A percentile compares a stretch with the other conserved stretches of the same genome.
These are phyloP conservation scores for Aspergillus cejpii DNA, from an alignment of 2,329 filamentous ascomycete genomes.

Conservation along the genomic window DNA sequence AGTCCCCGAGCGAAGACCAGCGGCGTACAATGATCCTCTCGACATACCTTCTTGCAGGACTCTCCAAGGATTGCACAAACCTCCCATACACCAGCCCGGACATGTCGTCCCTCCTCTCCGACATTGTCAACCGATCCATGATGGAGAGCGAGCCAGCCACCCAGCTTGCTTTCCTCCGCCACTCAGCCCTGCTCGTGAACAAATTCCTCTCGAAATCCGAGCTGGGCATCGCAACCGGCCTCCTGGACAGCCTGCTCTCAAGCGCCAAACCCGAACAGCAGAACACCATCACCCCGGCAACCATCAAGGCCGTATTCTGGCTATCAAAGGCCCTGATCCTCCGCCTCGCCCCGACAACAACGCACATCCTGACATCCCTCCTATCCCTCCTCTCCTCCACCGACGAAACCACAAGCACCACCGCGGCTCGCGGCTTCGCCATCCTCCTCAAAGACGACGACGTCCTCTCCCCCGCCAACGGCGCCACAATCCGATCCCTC, in stretches of 20 bases:
- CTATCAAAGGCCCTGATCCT: conserved; percentile 56
- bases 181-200: conserved; percentile 38
- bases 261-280: conserved; percentile 10
- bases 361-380: conserved; percentile 48
- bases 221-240: conserved; percentile 25
- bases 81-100: conserved; percentile 30
- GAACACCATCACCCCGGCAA: conserved; percentile 32
- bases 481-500: conserved; percentile 55
- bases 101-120: conserved; percentile 31
- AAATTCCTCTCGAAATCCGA: conserved; percentile 37
- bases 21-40: conserved; percentile 50
- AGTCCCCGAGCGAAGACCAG: conserved; percentile 28
- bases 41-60: conserved; percentile 51
- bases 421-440: conserved; percentile 52
- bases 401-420: conserved; percentile 44
- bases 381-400: conserved; percentile 40
- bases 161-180: conserved; percentile 38
- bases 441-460: conserved; percentile 56
- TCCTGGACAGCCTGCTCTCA: conserved; percentile 31
- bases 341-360: conserved; percentile 46
- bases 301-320: conserved; percentile 54
- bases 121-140: conserved; percentile 32
- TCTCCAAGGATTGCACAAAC: conserved; percentile 35
- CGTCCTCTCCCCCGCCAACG: conserved; percentile 54
- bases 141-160: conserved; percentile 29